These are phyloP conservation scores for Rhexocercosporidium sp. DNA, from an alignment of 2,329 filamentous ascomycete genomes.

Conservation along the genomic window DNA sequence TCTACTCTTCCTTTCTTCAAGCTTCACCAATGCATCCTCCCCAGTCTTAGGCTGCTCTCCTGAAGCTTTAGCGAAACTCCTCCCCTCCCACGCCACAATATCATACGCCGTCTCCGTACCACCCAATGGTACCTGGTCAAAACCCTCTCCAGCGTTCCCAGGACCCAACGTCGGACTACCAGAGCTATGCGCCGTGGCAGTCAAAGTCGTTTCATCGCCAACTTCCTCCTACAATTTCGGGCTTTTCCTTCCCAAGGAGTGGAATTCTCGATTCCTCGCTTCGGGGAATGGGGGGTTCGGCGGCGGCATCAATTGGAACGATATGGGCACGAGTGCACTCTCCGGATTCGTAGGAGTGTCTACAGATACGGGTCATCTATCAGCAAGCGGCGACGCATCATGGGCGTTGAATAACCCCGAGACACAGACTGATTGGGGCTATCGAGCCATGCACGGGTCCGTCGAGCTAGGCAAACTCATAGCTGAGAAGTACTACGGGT, in stretches of 20 bases:
- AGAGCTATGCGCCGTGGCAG: constrained; percentile 45
- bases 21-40: not conserved
- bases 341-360: constrained; percentile 50
- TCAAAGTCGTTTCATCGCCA: constrained; percentile 44
- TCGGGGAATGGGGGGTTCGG: constrained; percentile 53
- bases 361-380: constrained; percentile 52
- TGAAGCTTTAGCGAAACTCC: constrained; percentile 14
- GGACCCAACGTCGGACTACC: constrained; percentile 45
- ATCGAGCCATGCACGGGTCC: constrained; percentile 15
- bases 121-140: constrained; percentile 19
- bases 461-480: constrained; percentile 20
- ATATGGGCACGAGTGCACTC: constrained; percentile 43
- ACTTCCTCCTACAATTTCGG: constrained; percentile 47
- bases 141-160: constrained; percentile 37
- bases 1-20: constrained; percentile 4
- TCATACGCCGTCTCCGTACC: constrained; percentile 16
- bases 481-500: constrained; percentile 20
- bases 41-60: constrained; percentile 19
- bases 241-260: constrained; percentile 42
- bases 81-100: constrained; percentile 22
- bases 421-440: constrained; percentile 4
- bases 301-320: constrained; percentile 53
- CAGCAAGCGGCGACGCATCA: constrained; percentile 37
- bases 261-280: constrained; percentile 46
- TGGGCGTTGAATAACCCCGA: constrained; percentile 43